Conservation (phyloP, 495 filamentous ascomycete genomes). For the Geopyxis carbonaria region DNA sequence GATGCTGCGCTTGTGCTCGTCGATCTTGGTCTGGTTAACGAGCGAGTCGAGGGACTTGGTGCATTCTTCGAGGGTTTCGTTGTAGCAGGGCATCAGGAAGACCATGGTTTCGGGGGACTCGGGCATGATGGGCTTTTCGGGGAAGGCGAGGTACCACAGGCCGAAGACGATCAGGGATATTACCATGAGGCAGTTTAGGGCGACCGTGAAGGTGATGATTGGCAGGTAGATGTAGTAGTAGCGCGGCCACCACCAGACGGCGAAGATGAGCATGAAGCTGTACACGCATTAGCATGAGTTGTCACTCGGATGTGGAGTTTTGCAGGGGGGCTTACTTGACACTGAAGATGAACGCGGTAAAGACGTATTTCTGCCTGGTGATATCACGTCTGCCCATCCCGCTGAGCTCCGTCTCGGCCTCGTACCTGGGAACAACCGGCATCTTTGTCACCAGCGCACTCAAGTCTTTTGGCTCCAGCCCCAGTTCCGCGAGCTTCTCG, state of each 20-base stretch:
- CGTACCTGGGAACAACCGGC: no score
- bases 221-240: slow-evolving; percentile 22
- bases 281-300: no score
- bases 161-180: slow-evolving; percentile 1
- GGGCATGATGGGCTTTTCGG: slow-evolving; percentile 15
- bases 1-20: slow-evolving; percentile 43
- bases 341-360: no score
- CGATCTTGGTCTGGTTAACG: slow-evolving; percentile 20
- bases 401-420: no score
- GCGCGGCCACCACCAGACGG: slow-evolving; percentile 19
- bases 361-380: no score
- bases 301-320: no score
- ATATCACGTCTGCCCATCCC: no score
- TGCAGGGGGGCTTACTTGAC: no score
- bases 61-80: slow-evolving; percentile 24
- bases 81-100: slow-evolving; percentile 26
- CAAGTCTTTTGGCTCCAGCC: no score
- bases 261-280: slow-evolving; percentile 21
- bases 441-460: no score
- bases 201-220: slow-evolving; percentile 19
- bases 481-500: no score
- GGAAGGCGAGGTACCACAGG: slow-evolving; percentile 8
- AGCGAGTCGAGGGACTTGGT: slow-evolving; percentile 24
- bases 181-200: slow-evolving; percentile 21
- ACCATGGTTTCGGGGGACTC: slow-evolving; percentile 21